Conservation (phyloP, 2,329 filamentous ascomycete genomes). For the Pseudonectria buxi region DNA sequence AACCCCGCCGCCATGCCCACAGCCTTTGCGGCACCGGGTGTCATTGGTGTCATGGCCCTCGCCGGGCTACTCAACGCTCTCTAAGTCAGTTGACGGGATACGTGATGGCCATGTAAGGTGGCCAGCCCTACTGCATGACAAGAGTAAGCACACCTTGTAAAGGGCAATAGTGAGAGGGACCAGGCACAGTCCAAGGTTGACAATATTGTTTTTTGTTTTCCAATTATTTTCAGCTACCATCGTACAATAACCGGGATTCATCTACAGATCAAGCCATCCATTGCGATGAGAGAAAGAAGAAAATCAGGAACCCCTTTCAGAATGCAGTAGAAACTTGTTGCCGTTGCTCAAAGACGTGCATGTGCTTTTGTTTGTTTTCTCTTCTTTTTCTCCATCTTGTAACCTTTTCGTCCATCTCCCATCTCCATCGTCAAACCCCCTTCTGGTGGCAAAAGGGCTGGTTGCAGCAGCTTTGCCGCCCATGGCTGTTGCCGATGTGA, state of each 20-base stretch:
- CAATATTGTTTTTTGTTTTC: constrained; percentile 6
- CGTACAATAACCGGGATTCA: constrained; percentile 14
- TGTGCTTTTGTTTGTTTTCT: constrained; percentile 20
- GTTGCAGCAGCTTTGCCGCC: too few species aligned
- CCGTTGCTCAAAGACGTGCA: constrained; percentile 17
- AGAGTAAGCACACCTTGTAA: too few species aligned
- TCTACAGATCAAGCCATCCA: constrained; percentile 7
- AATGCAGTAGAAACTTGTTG: constrained; percentile 21
- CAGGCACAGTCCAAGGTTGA: too few species aligned
- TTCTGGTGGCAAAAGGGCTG: background rate
- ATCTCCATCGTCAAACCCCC: background rate
- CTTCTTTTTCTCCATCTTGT: constrained; percentile 5
- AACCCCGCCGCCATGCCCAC: constrained; percentile 18
- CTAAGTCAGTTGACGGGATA: too few species aligned
- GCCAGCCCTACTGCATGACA: too few species aligned
- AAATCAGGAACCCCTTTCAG: constrained; percentile 18
- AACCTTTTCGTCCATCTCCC: constrained; percentile 4
- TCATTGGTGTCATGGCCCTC: constrained; percentile 14
- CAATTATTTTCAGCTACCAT: constrained; percentile 19
- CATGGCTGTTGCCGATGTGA: too few species aligned
- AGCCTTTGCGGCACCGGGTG: constrained; percentile 10
- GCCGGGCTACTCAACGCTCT: constrained; percentile 14
- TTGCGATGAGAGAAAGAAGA: constrained; percentile 2
- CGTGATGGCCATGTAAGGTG: too few species aligned
- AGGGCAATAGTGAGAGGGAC: too few species aligned